These are phyloP conservation scores for Pelagophyceae sp. DNA, from an alignment of 352 stramenopile genomes.

Conservation along the genomic window DNA sequence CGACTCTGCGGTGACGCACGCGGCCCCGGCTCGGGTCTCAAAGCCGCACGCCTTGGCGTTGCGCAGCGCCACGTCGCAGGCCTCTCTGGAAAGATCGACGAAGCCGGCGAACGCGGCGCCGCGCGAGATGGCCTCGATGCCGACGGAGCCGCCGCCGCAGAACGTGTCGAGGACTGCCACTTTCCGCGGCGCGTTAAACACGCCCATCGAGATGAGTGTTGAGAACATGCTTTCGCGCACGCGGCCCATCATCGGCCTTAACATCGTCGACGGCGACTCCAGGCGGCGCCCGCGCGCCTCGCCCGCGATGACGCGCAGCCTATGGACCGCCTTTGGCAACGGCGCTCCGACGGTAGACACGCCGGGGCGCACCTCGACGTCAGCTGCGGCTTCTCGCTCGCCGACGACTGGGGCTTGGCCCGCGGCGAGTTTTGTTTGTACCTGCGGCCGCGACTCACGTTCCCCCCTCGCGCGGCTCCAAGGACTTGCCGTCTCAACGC, in stretches of 20 bases:
- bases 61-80: constrained; percentile 46
- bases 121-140: constrained; percentile 61
- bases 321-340: no score
- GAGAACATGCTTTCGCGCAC: constrained; percentile 66
- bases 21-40: constrained; percentile 23
- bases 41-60: constrained; percentile 52
- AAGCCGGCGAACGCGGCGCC: constrained; percentile 54
- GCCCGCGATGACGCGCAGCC: constrained; percentile 44
- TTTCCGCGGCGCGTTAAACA: constrained; percentile 46
- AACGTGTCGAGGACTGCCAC: constrained; percentile 65
- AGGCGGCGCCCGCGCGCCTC: constrained; percentile 43
- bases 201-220: constrained; percentile 57
- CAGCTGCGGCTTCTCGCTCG: background rate
- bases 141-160: constrained; percentile 59
- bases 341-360: no score
- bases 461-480: no score
- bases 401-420: background rate
- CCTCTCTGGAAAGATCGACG: constrained; percentile 63
- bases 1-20: constrained; percentile 30
- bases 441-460: no score
- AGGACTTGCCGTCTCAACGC: no score
- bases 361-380: no score
- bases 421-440: background rate
- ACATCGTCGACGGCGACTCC: constrained; percentile 56
- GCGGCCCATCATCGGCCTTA: constrained; percentile 77